These are phyloP conservation scores for Geotrichum bryndzae DNA, from an alignment of 1,139 yeast genomes.

Conservation along the genomic window DNA sequence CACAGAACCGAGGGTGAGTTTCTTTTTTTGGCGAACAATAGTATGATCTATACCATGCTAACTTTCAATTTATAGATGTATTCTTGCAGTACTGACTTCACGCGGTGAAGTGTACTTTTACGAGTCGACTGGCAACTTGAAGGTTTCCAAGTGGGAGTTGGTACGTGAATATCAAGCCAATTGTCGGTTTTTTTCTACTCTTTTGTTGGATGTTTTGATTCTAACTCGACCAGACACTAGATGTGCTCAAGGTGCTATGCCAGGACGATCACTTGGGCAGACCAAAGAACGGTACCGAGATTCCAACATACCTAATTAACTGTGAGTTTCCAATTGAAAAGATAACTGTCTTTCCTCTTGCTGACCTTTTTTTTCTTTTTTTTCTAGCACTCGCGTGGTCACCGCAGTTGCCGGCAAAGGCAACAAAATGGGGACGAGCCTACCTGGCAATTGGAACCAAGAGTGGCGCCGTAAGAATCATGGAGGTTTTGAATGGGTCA, in stretches of 20 bases:
- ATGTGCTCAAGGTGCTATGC: constrained; percentile 3
- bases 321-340: constrained; percentile 1
- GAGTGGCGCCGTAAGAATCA: constrained; percentile 6
- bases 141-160: constrained; percentile 9
- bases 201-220: not conserved
- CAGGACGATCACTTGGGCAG: constrained; percentile 4
- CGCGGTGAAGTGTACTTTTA: constrained; percentile 14
- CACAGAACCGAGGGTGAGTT: constrained; percentile 13
- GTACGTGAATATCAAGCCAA: not conserved
- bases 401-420: constrained; percentile 3
- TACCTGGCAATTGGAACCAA: constrained; percentile 12
- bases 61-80: constrained; percentile 2
- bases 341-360: not conserved
- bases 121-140: constrained; percentile 9
- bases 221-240: constrained; percentile 3
- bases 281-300: constrained; percentile 6
- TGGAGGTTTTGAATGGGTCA: constrained; percentile 2
- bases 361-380: not conserved
- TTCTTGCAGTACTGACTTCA: constrained; percentile 12
- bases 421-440: constrained; percentile 12
- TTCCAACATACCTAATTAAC: constrained; percentile 7
- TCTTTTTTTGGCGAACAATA: not conserved
- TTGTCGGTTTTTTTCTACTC: too few species aligned
- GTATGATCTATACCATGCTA: not conserved
- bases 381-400: constrained; percentile 13